Evolutionary conservation across 2,329 filamentous ascomycete species (phyloP), one percentile per base, ranked within the genome.

Genomic region (Coleophoma crateriformis): DNA sequence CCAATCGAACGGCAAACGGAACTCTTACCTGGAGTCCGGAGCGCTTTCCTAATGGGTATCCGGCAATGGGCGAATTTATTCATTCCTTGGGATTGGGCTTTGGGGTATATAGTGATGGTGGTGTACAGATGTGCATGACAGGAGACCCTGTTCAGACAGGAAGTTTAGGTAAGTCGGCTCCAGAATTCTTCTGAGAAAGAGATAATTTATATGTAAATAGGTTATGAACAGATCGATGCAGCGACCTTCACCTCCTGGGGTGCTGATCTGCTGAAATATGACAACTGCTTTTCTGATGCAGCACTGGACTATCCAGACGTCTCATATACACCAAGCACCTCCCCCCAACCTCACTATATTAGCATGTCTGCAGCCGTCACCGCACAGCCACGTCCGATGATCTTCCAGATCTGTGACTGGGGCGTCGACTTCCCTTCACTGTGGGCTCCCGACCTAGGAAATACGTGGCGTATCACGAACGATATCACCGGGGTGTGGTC

Each of bases 181-280:
- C 3, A 10, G 8, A 27, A 4, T 27, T 27, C 27, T 27, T 27
- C 27, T 27, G 6, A 10, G 8, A 27, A 10, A 27, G 27, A 27
- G 27, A 10, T 27, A 27, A 27, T 27, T 27, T 2, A 27, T 27
- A 27, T 54, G 35, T n/a, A 45, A 56, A 11, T 22, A 62, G 60
- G 45, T 40, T 53, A 64, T 27, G 63, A 64, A 45, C 15, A 48
- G 12, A 52, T 34, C 14, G 57, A 62, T 52, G 58, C 57, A 1
- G 45, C 51, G n/a, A 59, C 60, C 3, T 61, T 61, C 43, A 58
- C 55, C 2, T 53, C 51, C 11, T 65, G 62, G 62, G 62, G 20
- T 61, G 65, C 65, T 50, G 65, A 69, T 50, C 61, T 68, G 4
- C 50, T 76, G n/a, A 76, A 76, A 65, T 76, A 69, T 49, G 69